Base-by-base conservation (phyloP, 2,329 filamentous ascomycete species). In the Arthrinium puccinioides region DNA sequence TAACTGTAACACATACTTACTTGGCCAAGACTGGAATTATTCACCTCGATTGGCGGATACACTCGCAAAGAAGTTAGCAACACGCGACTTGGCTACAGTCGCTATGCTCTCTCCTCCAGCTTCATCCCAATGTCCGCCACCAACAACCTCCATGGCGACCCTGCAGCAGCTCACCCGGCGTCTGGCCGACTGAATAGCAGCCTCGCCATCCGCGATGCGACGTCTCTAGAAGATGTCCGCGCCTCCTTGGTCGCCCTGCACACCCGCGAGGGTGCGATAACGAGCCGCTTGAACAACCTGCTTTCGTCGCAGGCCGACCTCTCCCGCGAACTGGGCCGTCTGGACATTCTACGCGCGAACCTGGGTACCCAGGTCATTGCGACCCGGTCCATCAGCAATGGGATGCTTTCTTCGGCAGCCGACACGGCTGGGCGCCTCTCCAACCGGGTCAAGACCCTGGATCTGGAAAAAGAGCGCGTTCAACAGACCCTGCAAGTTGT, bases 401-500 rank as follows among this genome's bases (percentile, higher is more conserved):
- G 80, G 57, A 95, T 96, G 85, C 82, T 98, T 42, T 82, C 87
- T 27, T 77, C 81, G 29, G 89, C 92, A 21, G 85, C 92, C 15
- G 74, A 82, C 36, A 97, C 89, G 23, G 92, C 92, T 4, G 80
- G 81, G 37, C 79, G 86, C 39, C 84, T 97, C 45, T 94, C 88
- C 38, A 79, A 79, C 53, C 85, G 88, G 37, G 92, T 98, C 39
- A 88, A 86, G 57, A 74, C 79, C 47, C 76, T 98, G 23, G 92
- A 98, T 56, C 72, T 87, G 39, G 90, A 98, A 63, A 94, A 97
- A 68, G 81, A 81, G 41, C 78, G 88, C 20, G 90, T 98, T 8
- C 89, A 92, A 59, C 82, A 88, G 35, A 97, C 92, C 1, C 67
- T 98, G 40, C 76, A 83, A 8, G 88, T 97, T 4, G 92, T 97